These are phyloP conservation scores for Pestalotiopsis sp. DNA, from an alignment of 2,329 filamentous ascomycete species.

Conservation along the genomic window DNA sequence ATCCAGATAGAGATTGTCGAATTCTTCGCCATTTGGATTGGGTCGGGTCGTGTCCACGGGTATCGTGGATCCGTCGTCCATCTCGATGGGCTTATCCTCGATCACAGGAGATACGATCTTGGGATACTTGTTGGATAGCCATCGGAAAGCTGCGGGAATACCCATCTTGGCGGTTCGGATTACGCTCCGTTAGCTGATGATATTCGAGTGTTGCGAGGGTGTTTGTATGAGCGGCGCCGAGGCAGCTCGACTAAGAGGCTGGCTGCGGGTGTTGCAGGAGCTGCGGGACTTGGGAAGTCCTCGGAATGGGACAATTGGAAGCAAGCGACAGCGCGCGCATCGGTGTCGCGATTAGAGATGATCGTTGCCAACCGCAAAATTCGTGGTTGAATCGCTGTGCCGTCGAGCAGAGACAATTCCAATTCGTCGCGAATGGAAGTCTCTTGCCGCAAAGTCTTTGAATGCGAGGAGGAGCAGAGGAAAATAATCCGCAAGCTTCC, in stretches of 20 bases:
- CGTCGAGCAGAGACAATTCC: background rate
- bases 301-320: background rate
- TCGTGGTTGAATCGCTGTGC: background rate
- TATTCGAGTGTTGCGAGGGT: slow-evolving; percentile 1
- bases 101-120: slow-evolving; percentile 94
- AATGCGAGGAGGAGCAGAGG: background rate
- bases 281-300: background rate
- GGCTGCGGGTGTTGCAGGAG: background rate
- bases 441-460: background rate
- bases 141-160: slow-evolving; percentile 93
- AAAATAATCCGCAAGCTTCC: background rate
- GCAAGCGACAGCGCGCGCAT: background rate
- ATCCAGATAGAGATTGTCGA: slow-evolving; percentile 96
- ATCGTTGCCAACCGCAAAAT: background rate
- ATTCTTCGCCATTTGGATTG: slow-evolving; percentile 97
- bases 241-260: background rate
- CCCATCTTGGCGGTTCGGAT: slow-evolving; percentile 64
- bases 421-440: background rate
- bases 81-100: slow-evolving; percentile 78
- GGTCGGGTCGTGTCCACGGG: slow-evolving; percentile 82
- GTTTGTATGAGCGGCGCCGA: background rate
- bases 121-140: slow-evolving; percentile 95
- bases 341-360: background rate
- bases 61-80: slow-evolving; percentile 79
- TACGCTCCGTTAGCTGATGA: background rate